A percentile compares a stretch with the other conserved stretches of the same genome.
phyloP scores from a whole-genome alignment of 2,329 filamentous ascomycete species.

The Hirsutella minnesotensis region DNA sequence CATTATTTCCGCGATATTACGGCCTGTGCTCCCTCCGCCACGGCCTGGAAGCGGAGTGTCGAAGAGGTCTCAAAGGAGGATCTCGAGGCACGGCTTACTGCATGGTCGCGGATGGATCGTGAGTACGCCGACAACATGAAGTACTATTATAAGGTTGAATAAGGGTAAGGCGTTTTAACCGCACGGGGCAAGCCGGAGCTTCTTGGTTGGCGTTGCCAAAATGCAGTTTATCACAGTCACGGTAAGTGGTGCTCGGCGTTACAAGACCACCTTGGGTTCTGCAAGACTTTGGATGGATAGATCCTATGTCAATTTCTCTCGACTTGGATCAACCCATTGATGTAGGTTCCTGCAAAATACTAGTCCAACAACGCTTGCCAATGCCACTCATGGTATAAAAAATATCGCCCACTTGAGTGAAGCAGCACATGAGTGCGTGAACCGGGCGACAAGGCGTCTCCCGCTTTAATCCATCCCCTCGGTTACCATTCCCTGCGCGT shows the following conservation, averaged over 20 bases:
- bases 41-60: slow-evolving; percentile 14
- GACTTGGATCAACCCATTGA: no score
- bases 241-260: no score
- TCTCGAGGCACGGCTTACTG: slow-evolving; percentile 24
- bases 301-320: no score
- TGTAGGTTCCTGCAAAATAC: no score
- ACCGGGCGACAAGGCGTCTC: background rate
- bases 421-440: background rate
- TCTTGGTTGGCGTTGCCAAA: no score
- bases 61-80: slow-evolving; percentile 20
- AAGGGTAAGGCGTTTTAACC: background rate
- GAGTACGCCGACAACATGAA: slow-evolving; percentile 13
- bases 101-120: slow-evolving; percentile 22
- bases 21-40: slow-evolving; percentile 21
- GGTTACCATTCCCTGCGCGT: slow-evolving; percentile 47
- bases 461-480: slow-evolving; percentile 26
- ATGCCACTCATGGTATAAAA: no score
- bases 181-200: background rate
- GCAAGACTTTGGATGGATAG: no score
- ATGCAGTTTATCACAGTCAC: no score
- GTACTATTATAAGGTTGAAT: background rate
- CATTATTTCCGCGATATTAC: slow-evolving; percentile 35
- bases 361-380: no score
- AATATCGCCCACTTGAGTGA: no score
- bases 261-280: no score